Conservation (phyloP, 108 stramenopile genomes). For the Nannochloropsis gaditana region DNA sequence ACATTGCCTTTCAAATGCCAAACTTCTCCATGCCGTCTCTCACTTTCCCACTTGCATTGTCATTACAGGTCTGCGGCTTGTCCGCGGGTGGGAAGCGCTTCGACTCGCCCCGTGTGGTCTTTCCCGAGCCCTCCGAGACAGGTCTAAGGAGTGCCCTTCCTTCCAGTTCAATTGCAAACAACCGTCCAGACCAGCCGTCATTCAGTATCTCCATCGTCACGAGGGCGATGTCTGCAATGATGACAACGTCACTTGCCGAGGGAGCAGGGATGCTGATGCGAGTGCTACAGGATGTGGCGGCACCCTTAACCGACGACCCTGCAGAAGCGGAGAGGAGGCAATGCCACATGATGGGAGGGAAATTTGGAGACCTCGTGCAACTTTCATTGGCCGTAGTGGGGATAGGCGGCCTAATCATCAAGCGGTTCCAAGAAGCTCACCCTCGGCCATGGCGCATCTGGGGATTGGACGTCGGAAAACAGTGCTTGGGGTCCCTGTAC, state of each 20-base stretch:
- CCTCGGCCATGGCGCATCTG: background rate
- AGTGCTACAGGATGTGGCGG: background rate
- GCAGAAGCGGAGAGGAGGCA: background rate
- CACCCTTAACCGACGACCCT: background rate
- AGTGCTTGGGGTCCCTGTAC: background rate
- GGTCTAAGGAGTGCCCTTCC: no score
- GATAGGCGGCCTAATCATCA: slow-evolving; percentile 1
- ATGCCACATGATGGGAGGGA: slow-evolving; percentile 1
- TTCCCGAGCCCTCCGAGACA: no score
- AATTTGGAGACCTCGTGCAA: slow-evolving; percentile 12
- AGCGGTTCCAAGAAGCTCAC: background rate
- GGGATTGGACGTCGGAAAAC: background rate
- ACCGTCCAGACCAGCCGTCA: no score
- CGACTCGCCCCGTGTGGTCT: no score
- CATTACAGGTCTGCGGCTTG: no score
- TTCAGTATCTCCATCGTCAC: no score
- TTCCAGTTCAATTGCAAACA: no score
- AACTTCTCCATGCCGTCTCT: no score
- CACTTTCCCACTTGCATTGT: no score
- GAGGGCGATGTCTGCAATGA: background rate
- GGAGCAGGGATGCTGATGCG: background rate
- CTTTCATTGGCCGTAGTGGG: background rate
- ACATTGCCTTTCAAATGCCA: no score
- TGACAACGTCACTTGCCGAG: background rate
- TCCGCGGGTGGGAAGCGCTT: no score